phyloP scores from a whole-genome alignment of 108 stramenopile genomes.

The Stephanodiscus minutulus region DNA sequence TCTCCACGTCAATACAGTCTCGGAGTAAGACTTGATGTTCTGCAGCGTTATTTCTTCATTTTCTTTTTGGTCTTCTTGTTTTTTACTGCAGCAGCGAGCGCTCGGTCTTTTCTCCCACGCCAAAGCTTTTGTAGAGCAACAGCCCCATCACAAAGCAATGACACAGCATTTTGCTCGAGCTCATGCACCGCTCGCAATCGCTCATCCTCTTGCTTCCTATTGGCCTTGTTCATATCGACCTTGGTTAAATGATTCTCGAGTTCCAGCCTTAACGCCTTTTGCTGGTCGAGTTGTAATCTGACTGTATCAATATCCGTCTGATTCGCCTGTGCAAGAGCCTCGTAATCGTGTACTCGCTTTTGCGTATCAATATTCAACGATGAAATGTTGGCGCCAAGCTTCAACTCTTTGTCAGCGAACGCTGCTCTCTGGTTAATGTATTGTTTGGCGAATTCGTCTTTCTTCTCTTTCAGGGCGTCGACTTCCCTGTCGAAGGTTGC shows the following conservation, averaged over 20 bases:
- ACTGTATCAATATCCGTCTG: slow-evolving; percentile 15
- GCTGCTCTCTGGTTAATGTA: neutral
- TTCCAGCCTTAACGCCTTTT: slow-evolving; percentile 6
- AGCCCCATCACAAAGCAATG: slow-evolving; percentile 30
- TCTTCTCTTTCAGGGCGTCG: slow-evolving; percentile 8
- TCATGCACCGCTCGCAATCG: slow-evolving; percentile 13
- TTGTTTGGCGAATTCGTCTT: slow-evolving; percentile 8
- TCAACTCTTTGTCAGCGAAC: slow-evolving; percentile 11
- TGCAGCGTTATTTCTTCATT: slow-evolving; percentile 3
- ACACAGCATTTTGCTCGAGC: slow-evolving; percentile 13
- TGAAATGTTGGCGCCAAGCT: slow-evolving; percentile 2
- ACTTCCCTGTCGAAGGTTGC: neutral
- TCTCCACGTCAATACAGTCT: too few species aligned
- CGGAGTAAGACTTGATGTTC: too few species aligned
- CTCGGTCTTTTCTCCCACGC: slow-evolving; percentile 35
- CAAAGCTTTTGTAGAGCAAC: slow-evolving; percentile 32
- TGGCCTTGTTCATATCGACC: slow-evolving; percentile 33
- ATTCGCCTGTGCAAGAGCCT: slow-evolving; percentile 1
- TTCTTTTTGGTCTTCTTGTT: slow-evolving; percentile 31
- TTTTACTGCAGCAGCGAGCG: slow-evolving; percentile 23
- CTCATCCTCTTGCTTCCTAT: slow-evolving; percentile 34
- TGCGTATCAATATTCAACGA: slow-evolving; percentile 9
- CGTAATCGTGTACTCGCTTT: neutral
- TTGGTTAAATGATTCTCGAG: slow-evolving; percentile 35
- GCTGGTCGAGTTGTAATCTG: slow-evolving; percentile 5